phyloP scores from a whole-genome alignment of 2,329 filamentous ascomycete genomes.

The Fusarium cyanostomum region DNA sequence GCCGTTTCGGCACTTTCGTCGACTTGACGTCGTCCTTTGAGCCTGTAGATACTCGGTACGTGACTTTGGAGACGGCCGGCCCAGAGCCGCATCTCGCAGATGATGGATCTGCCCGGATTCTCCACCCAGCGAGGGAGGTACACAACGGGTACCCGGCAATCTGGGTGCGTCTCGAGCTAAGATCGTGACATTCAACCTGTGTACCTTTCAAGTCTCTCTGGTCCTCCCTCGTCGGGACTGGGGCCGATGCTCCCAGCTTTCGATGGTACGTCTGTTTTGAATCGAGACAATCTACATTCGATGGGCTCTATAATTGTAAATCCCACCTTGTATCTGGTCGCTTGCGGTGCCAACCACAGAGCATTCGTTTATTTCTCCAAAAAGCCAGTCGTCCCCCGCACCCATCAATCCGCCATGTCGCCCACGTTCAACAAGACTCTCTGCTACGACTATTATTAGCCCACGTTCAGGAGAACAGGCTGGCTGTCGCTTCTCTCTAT shows the following conservation, averaged over 20 bases:
- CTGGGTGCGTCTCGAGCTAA: constrained; percentile 43
- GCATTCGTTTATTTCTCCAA: not conserved
- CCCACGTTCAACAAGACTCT: not conserved
- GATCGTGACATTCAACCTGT: constrained; percentile 43
- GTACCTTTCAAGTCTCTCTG: constrained; percentile 40
- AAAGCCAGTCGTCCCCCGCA: not conserved
- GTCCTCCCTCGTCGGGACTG: constrained; percentile 33
- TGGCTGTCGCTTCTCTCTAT: too few relatives aligned
- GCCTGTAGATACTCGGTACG: constrained; percentile 25
- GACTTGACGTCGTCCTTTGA: constrained; percentile 12
- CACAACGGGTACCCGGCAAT: constrained; percentile 43
- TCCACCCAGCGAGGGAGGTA: constrained; percentile 38
- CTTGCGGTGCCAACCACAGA: not conserved
- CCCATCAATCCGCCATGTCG: not conserved
- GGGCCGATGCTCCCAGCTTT: constrained; percentile 14
- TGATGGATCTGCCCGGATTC: constrained; percentile 42
- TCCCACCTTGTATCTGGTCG: not conserved
- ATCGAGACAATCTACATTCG: not conserved
- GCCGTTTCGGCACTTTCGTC: constrained; percentile 1
- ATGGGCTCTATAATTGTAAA: not conserved
- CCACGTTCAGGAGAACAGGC: too few relatives aligned
- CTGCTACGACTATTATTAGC: not conserved
- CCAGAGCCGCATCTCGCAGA: constrained; percentile 40
- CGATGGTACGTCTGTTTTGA: constrained; percentile 4
- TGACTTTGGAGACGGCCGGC: constrained; percentile 31